Conservation (phyloP, 169 alveolate species). For the Plasmodium coatneyi region DNA sequence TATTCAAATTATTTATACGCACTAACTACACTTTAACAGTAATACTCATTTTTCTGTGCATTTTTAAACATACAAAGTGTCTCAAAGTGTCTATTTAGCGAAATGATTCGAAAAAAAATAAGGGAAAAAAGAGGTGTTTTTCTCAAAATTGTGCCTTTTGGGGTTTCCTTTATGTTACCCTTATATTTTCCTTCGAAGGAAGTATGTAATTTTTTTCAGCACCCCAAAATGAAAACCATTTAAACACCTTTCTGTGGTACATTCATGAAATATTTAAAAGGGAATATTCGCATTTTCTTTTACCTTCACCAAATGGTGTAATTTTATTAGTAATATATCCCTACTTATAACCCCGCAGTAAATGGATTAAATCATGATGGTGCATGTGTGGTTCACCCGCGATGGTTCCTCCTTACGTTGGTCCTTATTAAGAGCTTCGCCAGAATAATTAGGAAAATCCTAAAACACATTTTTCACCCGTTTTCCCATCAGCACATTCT, state of each 20-base stretch:
- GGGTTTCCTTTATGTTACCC: not conserved
- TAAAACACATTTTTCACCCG: not conserved
- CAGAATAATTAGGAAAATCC: not conserved
- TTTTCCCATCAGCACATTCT: not conserved
- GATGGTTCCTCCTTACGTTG: not conserved
- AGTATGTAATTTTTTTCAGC: not conserved
- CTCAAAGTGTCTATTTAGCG: not conserved
- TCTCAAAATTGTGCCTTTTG: not conserved
- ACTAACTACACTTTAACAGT: not conserved
- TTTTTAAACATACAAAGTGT: not conserved
- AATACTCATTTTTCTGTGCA: not conserved
- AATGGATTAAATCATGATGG: not conserved
- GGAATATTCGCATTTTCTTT: not conserved
- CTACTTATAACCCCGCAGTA: not conserved
- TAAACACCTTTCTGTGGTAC: not conserved
- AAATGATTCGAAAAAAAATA: not conserved
- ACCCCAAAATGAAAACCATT: not conserved
- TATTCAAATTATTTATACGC: not conserved
- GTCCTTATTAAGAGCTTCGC: not conserved
- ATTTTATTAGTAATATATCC: not conserved
- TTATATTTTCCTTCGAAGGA: not conserved
- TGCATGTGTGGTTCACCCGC: not conserved
- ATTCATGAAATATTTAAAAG: not conserved
- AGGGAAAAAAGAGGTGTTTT: not conserved
- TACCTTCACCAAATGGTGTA: not conserved